phyloP scores from a whole-genome alignment of 257 asterid species.

The Penstemon newberryi region DNA sequence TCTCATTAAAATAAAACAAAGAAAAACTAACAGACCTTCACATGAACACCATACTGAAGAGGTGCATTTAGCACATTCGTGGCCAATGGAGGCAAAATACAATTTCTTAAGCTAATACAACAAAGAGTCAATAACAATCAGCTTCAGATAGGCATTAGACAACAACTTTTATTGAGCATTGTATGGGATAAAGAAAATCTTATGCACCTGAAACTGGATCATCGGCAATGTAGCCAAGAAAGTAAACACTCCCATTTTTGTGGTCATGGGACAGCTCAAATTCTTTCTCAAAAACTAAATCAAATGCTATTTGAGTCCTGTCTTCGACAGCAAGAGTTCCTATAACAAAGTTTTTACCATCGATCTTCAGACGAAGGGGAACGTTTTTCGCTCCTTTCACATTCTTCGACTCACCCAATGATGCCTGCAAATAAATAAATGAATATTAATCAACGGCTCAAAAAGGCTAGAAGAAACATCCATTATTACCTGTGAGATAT shows the following conservation, averaged over 20 bases:
- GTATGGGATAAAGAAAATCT: not conserved
- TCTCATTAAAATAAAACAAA: not conserved
- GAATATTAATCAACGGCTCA: too few species aligned
- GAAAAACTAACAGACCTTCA: too few species aligned
- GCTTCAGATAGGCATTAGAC: not conserved
- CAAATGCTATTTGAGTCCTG: slow-evolving; percentile 57
- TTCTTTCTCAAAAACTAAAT: slow-evolving; percentile 62
- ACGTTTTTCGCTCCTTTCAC: slow-evolving; percentile 42
- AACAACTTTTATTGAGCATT: not conserved
- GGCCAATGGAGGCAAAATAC: too few species aligned
- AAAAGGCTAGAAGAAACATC: too few species aligned
- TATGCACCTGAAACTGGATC: slow-evolving; percentile 35
- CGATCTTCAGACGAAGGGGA: slow-evolving; percentile 49
- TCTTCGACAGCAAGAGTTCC: slow-evolving; percentile 60
- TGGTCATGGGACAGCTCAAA: slow-evolving; percentile 83
- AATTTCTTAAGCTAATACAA: too few species aligned
- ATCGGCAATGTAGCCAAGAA: slow-evolving; percentile 52
- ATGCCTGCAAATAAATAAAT: slow-evolving; percentile 37
- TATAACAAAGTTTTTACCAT: slow-evolving; percentile 35
- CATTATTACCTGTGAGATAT: slow-evolving; percentile 63
- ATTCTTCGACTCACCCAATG: slow-evolving; percentile 67
- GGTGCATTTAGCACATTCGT: not conserved
- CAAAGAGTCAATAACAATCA: not conserved
- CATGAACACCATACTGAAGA: too few species aligned
- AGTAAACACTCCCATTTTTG: slow-evolving; percentile 62